These are phyloP conservation scores for Zalaria obscura DNA, from an alignment of 2,329 filamentous ascomycete genomes.

Conservation along the genomic window DNA sequence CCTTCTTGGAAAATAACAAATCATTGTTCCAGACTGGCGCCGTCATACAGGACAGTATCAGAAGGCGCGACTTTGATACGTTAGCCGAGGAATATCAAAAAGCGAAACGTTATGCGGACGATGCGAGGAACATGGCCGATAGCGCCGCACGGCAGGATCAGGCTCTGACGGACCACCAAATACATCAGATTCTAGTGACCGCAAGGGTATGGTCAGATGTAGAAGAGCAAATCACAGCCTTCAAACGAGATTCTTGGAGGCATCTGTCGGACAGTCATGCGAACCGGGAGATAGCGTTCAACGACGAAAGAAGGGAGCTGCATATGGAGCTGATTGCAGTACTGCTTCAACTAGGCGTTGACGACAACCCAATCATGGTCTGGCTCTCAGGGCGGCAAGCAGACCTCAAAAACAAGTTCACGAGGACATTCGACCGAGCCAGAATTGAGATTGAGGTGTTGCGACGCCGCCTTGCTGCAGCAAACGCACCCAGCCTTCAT, in stretches of 20 bases:
- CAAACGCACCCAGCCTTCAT: conserved; percentile 55
- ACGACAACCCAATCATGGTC: conserved; percentile 92
- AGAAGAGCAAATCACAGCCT: conserved; percentile 67
- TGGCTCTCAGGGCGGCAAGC: conserved; percentile 88
- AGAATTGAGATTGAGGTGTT: conserved; percentile 87
- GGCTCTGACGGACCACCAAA: conserved; percentile 59
- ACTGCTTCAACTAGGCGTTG: conserved; percentile 82
- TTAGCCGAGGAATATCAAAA: conserved; percentile 76
- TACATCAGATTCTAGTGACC: conserved; percentile 76
- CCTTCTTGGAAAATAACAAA: conserved; percentile 63
- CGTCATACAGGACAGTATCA: conserved; percentile 68
- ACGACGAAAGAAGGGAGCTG: conserved; percentile 51
- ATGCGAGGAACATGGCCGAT: conserved; percentile 55
- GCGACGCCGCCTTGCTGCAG: conserved; percentile 62
- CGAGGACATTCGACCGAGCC: conserved; percentile 65
- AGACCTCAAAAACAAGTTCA: conserved; percentile 75
- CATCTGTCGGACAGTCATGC: conserved; percentile 52
- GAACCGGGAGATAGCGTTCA: conserved; percentile 33
- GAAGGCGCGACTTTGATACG: conserved; percentile 77
- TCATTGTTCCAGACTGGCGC: conserved; percentile 71
- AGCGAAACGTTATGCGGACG: conserved; percentile 69
- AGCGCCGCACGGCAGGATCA: conserved; percentile 34
- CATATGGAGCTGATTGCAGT: conserved; percentile 85
- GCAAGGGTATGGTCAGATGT: conserved; percentile 94
- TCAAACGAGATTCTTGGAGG: conserved; percentile 85